A percentile compares a stretch with the other conserved stretches of the same genome.
Conservation (phyloP, 2,329 filamentous ascomycete species). For the Sclerotinia subarctica region DNA sequence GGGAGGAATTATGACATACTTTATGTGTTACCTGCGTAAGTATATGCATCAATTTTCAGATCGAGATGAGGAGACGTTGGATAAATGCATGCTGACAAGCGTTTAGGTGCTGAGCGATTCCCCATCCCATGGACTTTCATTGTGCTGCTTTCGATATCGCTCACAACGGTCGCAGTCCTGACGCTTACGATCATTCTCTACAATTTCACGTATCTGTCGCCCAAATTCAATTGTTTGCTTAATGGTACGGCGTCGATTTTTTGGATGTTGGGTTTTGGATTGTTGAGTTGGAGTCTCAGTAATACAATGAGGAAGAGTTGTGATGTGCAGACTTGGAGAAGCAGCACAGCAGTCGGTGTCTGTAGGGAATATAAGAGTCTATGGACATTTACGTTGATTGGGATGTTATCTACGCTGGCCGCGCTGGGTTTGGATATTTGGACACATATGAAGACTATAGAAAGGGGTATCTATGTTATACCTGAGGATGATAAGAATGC, state of each 20-base stretch:
- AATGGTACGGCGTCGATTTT: slow-evolving; percentile 30
- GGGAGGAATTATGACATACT: slow-evolving; percentile 34
- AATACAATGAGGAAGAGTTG: slow-evolving; percentile 33
- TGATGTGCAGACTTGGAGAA: slow-evolving; percentile 27
- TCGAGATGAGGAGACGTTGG: background rate
- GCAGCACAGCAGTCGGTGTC: slow-evolving; percentile 29
- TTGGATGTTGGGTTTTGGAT: slow-evolving; percentile 33
- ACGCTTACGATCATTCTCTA: slow-evolving; percentile 34
- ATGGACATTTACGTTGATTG: slow-evolving; percentile 35
- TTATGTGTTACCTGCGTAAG: slow-evolving; percentile 35
- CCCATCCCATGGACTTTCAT: slow-evolving; percentile 36
- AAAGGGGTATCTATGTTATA: slow-evolving; percentile 29
- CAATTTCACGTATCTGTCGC: slow-evolving; percentile 36
- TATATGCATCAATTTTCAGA: background rate
- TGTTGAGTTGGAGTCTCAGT: slow-evolving; percentile 34
- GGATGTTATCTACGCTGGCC: slow-evolving; percentile 30
- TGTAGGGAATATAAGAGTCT: slow-evolving; percentile 36
- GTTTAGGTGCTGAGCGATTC: slow-evolving; percentile 27
- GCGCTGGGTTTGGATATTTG: slow-evolving; percentile 32
- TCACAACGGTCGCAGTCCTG: slow-evolving; percentile 29
- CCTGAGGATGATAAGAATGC: slow-evolving; percentile 35
- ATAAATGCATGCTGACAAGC: slow-evolving; percentile 3
- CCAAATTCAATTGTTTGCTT: slow-evolving; percentile 32
- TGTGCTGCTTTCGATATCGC: slow-evolving; percentile 31
- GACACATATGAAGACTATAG: slow-evolving; percentile 27